These are phyloP conservation scores for Fragaria nilgerrensis DNA, from an alignment of 306 rosid genomes.

Conservation along the genomic window DNA sequence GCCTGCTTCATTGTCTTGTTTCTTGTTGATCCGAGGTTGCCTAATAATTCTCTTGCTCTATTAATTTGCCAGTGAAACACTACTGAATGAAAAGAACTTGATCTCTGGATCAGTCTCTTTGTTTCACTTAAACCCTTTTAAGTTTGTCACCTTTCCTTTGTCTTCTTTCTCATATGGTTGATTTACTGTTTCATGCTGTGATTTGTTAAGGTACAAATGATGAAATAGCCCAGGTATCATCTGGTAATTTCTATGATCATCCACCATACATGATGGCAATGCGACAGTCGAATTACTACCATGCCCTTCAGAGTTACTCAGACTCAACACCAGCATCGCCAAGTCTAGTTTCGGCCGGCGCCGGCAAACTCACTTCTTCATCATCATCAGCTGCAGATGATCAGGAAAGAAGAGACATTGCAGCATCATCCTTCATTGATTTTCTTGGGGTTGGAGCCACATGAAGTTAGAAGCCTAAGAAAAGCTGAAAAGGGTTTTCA, in stretches of 20 bases:
- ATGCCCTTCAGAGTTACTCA: slow-evolving; percentile 30
- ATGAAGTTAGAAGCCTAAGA: slow-evolving; percentile 37
- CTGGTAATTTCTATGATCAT: slow-evolving; percentile 16
- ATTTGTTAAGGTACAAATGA: slow-evolving; percentile 34
- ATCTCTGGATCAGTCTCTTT: background rate
- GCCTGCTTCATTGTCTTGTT: background rate
- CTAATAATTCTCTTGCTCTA: background rate
- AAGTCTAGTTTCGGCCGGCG: slow-evolving; percentile 31
- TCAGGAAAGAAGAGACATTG: slow-evolving; percentile 40
- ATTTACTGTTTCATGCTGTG: background rate
- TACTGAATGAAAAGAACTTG: background rate
- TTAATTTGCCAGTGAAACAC: background rate
- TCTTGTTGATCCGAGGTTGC: slow-evolving; percentile 7
- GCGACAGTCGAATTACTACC: slow-evolving; percentile 34
- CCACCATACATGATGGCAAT: slow-evolving; percentile 35
- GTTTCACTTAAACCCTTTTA: background rate
- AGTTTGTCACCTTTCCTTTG: background rate
- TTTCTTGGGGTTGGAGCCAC: slow-evolving; percentile 98
- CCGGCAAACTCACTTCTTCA: slow-evolving; percentile 31
- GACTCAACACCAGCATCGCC: slow-evolving; percentile 30
- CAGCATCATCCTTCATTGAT: slow-evolving; percentile 81
- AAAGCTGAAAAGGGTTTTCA: slow-evolving; percentile 42
- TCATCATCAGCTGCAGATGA: slow-evolving; percentile 38
- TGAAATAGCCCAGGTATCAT: slow-evolving; percentile 21
- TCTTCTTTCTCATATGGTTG: background rate